Evolutionary conservation across 768 basidiomycete species (phyloP).

Genomic region (Ephemerocybe angulata): DNA sequence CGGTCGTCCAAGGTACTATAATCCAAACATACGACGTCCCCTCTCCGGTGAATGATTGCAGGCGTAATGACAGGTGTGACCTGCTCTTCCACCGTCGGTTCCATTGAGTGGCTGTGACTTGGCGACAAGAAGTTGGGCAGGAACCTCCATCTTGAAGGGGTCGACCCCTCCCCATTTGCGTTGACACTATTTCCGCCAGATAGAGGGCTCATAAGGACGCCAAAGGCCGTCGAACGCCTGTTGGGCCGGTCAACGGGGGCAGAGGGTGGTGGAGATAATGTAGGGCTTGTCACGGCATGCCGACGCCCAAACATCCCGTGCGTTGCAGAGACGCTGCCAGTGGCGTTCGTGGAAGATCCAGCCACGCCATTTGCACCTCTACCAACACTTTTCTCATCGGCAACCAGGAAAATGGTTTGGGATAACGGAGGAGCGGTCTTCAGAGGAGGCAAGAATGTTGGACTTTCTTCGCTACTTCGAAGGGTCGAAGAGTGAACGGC

Average conservation of each 20-base stretch:
- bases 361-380: not conserved
- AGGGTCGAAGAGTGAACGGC: not conserved
- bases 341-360: not conserved
- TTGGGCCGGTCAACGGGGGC: conserved; percentile 15
- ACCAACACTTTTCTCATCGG: not conserved
- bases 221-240: conserved; percentile 13
- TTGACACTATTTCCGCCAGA: conserved; percentile 14
- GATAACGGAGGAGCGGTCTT: conserved; percentile 7
- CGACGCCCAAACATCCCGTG: not conserved
- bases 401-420: conserved; percentile 1
- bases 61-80: conserved; percentile 15
- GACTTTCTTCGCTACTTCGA: not conserved
- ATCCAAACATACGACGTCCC: conserved; percentile 68
- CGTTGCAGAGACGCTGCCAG: not conserved
- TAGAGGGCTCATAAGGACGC: conserved; percentile 13
- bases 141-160: conserved; percentile 47
- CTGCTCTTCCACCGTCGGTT: conserved; percentile 1
- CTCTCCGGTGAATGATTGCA: conserved; percentile 39
- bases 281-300: not conserved
- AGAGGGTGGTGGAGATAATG: conserved; percentile 11
- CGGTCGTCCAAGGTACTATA: conserved; percentile 76
- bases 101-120: conserved; percentile 17
- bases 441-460: conserved; percentile 3
- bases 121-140: conserved; percentile 46
- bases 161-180: not conserved